Conservation (phyloP, 2,329 filamentous ascomycete genomes). For the Pyrenochaeta sp. region DNA sequence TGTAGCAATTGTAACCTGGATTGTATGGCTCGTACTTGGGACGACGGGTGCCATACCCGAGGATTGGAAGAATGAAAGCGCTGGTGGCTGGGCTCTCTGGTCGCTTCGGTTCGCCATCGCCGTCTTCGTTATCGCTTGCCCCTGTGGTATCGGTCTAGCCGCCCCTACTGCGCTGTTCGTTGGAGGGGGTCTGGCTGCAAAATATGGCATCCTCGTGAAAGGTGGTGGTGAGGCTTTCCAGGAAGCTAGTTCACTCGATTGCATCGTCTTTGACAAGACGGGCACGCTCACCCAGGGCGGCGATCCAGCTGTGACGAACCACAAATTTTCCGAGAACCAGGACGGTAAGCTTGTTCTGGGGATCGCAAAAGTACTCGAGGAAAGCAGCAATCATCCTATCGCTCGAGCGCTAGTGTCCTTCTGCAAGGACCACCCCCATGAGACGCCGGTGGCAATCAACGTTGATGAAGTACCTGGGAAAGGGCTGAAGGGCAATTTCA, state of each 20-base stretch:
- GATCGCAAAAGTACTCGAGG: conserved; percentile 69
- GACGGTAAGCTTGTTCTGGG: conserved; percentile 56
- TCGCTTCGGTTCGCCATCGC: conserved; percentile 84
- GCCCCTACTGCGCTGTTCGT: conserved; percentile 86
- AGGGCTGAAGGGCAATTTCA: conserved; percentile 70
- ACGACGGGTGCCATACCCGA: conserved; percentile 64
- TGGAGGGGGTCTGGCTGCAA: conserved; percentile 79
- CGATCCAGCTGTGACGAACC: conserved; percentile 72
- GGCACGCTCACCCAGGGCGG: conserved; percentile 80
- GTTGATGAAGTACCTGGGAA: conserved; percentile 76
- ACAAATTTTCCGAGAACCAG: conserved; percentile 50
- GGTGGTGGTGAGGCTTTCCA: conserved; percentile 87
- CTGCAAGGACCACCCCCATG: conserved; percentile 54
- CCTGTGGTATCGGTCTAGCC: conserved; percentile 84
- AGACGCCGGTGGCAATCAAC: conserved; percentile 31
- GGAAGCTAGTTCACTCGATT: conserved; percentile 79
- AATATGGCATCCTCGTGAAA: conserved; percentile 81
- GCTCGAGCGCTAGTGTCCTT: conserved; percentile 74
- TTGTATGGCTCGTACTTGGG: conserved; percentile 74
- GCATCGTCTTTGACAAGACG: conserved; percentile 89
- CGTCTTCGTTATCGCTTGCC: conserved; percentile 87
- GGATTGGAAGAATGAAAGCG: conserved; percentile 62
- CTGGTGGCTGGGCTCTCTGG: conserved; percentile 75
- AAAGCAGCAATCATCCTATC: conserved; percentile 77
- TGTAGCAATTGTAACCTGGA: conserved; percentile 74